Evolutionary conservation across 352 stramenopile species (phyloP).

Genomic region (Phytophthora brassicae): DNA sequence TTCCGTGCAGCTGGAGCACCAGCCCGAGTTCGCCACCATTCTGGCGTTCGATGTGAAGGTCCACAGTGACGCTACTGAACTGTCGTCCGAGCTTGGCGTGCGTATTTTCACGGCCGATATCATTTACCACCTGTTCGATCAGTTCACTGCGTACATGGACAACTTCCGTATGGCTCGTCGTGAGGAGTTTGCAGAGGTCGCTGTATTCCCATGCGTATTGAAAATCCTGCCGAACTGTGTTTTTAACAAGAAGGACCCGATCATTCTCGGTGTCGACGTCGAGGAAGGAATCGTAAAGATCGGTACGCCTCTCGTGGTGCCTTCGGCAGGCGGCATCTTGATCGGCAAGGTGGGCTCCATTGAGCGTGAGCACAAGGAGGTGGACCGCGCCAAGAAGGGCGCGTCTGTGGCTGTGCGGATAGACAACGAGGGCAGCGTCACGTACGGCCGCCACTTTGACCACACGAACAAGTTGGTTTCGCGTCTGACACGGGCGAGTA

Average conservation of each 20-base stretch:
- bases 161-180: slow-evolving; percentile 91
- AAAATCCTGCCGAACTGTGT: slow-evolving; percentile 98
- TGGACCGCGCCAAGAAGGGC: slow-evolving; percentile 94
- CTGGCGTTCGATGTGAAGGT: slow-evolving; percentile 99
- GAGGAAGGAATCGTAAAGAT: slow-evolving; percentile 97
- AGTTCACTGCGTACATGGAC: slow-evolving; percentile 98
- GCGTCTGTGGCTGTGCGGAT: slow-evolving; percentile 96
- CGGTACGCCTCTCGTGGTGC: slow-evolving; percentile 95
- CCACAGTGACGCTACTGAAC: slow-evolving; percentile 91
- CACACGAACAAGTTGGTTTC: slow-evolving; percentile 88
- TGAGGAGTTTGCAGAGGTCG: slow-evolving; percentile 91
- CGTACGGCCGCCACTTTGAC: slow-evolving; percentile 98
- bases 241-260: slow-evolving; percentile 99
- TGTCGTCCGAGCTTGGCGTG: slow-evolving; percentile 93
- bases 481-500: slow-evolving; percentile 90
- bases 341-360: slow-evolving; percentile 97
- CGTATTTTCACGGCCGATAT: slow-evolving; percentile 99
- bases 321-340: slow-evolving; percentile 71
- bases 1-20: slow-evolving; percentile 98
- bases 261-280: slow-evolving; percentile 98
- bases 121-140: slow-evolving; percentile 99
- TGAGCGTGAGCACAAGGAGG: slow-evolving; percentile 95
- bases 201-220: slow-evolving; percentile 94
- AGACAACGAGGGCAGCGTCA: slow-evolving; percentile 95
- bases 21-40: slow-evolving; percentile 97